A percentile compares a stretch with the other conserved stretches of the same genome.
phyloP scores from a whole-genome alignment of 345 rosid species.

The Salix purpurea region DNA sequence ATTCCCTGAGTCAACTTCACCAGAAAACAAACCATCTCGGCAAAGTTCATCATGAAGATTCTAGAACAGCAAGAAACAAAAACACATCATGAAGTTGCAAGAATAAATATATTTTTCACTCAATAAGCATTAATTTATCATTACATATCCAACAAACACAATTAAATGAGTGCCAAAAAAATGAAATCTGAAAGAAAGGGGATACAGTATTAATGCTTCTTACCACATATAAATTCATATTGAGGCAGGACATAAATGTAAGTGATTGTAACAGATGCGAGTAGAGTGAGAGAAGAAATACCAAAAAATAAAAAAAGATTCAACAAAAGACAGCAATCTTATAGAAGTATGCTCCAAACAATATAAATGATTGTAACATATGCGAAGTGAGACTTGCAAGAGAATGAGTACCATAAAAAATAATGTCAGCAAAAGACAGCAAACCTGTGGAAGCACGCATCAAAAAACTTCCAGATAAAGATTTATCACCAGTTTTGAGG shows the following conservation, averaged over 20 bases:
- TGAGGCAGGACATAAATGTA: neutral
- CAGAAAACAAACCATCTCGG: conserved; percentile 27
- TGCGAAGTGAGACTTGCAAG: neutral
- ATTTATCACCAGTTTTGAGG: neutral
- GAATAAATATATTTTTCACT: neutral
- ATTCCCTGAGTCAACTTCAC: conserved; percentile 30
- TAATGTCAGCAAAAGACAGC: neutral
- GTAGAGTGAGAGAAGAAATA: neutral
- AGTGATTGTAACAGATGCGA: neutral
- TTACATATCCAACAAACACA: neutral
- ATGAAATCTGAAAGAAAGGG: neutral
- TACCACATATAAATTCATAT: neutral
- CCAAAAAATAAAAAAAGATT: neutral
- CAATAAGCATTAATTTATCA: neutral
- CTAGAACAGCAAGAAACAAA: conserved; percentile 37
- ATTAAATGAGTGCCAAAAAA: neutral
- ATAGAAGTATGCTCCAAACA: neutral
- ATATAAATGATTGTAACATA: neutral
- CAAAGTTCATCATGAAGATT: conserved; percentile 45
- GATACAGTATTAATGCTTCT: neutral
- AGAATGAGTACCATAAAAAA: neutral
- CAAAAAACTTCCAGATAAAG: neutral
- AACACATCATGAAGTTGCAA: conserved; percentile 5
- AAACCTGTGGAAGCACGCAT: neutral
- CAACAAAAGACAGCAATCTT: neutral